These are phyloP conservation scores for Fusarium decemcellulare DNA, from an alignment of 2,329 filamentous ascomycete species.

Conservation along the genomic window DNA sequence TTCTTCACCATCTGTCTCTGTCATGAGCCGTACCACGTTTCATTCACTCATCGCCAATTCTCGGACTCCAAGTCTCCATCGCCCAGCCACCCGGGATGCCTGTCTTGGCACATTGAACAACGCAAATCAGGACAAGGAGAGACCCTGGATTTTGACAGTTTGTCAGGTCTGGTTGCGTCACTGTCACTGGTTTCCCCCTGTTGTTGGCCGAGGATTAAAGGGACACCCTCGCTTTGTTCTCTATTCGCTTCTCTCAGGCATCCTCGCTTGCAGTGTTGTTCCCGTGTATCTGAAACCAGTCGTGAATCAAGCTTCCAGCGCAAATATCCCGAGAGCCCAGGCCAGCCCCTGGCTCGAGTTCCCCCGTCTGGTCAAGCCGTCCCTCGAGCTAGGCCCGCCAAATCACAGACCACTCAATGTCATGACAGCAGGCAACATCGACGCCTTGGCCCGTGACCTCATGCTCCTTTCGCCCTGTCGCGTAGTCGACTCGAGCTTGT, in stretches of 20 bases:
- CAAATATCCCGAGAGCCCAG: conserved; percentile 37
- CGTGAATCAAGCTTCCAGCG: conserved; percentile 8
- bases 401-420: not conserved
- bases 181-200: not conserved
- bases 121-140: conserved; percentile 1
- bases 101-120: conserved; percentile 11
- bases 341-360: conserved; percentile 34
- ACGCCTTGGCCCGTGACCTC: not conserved
- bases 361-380: not conserved
- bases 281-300: not conserved
- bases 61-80: not conserved
- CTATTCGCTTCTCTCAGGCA: not conserved
- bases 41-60: not conserved
- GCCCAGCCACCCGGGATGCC: conserved; percentile 2
- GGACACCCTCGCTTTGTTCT: not conserved
- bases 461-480: not conserved
- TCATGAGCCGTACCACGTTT: conserved; percentile 15
- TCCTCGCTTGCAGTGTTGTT: not conserved
- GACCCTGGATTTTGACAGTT: not conserved
- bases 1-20: conserved; percentile 2
- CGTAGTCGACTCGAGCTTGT: not conserved
- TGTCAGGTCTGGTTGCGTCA: conserved; percentile 4
- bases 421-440: conserved; percentile 10
- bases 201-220: not conserved
- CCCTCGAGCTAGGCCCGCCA: not conserved